Evolutionary conservation across 1,284 basidiomycete genomes (phyloP).

Genomic region (Ceratobasidium papillatum): DNA sequence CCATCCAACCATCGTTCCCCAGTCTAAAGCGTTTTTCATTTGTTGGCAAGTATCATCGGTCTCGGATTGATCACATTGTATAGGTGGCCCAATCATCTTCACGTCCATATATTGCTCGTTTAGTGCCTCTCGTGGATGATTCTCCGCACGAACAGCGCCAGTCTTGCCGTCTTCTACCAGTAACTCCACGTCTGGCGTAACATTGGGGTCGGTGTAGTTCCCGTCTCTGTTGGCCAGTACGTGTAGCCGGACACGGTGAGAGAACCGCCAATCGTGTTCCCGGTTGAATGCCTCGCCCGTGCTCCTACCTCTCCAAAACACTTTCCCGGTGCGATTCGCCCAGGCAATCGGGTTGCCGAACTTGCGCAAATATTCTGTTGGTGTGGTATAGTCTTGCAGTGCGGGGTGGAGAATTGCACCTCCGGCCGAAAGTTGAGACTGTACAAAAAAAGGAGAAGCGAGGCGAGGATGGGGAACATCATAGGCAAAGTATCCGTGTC

Average conservation of each 20-base stretch:
- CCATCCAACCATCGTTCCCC: constrained; percentile 29
- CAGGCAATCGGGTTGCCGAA: constrained; percentile 48
- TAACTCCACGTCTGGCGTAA: constrained; percentile 51
- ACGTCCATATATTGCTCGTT: constrained; percentile 54
- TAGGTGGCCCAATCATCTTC: constrained; percentile 50
- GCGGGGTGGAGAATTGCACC: constrained; percentile 51
- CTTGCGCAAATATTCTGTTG: constrained; percentile 40
- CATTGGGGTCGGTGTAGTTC: constrained; percentile 47
- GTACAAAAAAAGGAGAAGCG: constrained; percentile 53
- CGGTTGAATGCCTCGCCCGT: constrained; percentile 54
- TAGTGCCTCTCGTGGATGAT: constrained; percentile 48
- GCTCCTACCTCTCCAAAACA: constrained; percentile 56
- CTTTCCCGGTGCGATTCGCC: constrained; percentile 52
- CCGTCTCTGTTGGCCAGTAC: constrained; percentile 46
- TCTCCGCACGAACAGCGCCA: constrained; percentile 47
- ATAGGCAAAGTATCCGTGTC: constrained; percentile 49
- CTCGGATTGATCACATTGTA: constrained; percentile 45
- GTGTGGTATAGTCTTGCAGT: constrained; percentile 51
- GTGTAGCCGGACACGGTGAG: constrained; percentile 53
- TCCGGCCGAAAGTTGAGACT: constrained; percentile 47
- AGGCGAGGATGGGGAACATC: constrained; percentile 49
- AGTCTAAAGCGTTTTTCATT: constrained; percentile 39
- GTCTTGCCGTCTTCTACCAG: constrained; percentile 48
- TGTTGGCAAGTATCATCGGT: constrained; percentile 44
- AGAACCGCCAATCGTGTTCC: constrained; percentile 52